Percentiles rank a stretch among this genome's conserved stretches.
Conservation (phyloP, 331 rosid species). For the Pyrus hybrid region DNA sequence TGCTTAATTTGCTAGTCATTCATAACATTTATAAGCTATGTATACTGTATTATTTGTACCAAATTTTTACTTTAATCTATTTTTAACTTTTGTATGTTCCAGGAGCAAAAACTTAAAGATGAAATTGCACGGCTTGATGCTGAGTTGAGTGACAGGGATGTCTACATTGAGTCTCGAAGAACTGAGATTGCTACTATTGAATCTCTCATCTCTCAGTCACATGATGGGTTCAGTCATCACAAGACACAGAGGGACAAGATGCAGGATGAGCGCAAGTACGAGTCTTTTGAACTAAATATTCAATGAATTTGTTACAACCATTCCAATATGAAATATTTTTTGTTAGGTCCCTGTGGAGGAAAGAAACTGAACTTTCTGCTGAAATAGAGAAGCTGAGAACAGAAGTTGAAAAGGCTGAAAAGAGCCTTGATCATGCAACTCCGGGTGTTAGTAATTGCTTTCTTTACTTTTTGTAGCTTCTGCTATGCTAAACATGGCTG, state of each 20-base stretch:
- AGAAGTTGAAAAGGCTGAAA: constrained; percentile 94
- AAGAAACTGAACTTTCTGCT: constrained; percentile 69
- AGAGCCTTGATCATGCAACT: constrained; percentile 96
- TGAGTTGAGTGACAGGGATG: constrained; percentile 58
- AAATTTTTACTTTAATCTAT: background rate
- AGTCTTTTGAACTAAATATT: background rate
- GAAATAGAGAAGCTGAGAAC: constrained; percentile 82
- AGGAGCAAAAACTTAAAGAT: constrained; percentile 75
- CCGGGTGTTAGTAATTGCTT: constrained; percentile 74
- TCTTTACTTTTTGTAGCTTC: constrained; percentile 2
- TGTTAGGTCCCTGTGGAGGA: constrained; percentile 68
- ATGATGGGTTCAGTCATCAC: constrained; percentile 45
- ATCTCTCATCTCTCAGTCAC: constrained; percentile 59
- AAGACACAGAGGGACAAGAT: constrained; percentile 71
- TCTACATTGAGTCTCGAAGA: constrained; percentile 41
- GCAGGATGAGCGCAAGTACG: constrained; percentile 79
- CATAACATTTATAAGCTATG: background rate
- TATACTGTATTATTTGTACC: background rate
- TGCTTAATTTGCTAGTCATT: background rate
- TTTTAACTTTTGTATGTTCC: constrained; percentile 16
- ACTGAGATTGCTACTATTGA: constrained; percentile 49
- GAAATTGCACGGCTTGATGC: constrained; percentile 66
- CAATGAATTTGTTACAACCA: background rate
- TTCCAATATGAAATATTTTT: background rate
- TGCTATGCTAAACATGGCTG: constrained; percentile 1